phyloP scores from a whole-genome alignment of 2,329 filamentous ascomycete species.

The Diplodia mutila region DNA sequence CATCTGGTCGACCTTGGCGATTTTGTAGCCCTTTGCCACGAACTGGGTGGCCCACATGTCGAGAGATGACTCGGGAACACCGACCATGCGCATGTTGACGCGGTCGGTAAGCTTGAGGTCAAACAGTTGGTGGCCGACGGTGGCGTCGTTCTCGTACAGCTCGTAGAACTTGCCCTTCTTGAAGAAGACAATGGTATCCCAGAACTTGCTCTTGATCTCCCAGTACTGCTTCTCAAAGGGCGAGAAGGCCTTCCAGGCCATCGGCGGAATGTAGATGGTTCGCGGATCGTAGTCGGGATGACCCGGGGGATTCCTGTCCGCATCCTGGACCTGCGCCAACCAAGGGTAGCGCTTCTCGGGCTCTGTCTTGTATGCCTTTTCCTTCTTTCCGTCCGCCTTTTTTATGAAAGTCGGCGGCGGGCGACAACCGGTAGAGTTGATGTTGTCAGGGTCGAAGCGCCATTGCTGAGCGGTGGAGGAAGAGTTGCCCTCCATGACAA shows the following conservation, averaged over 20 bases:
- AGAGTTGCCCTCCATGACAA: constrained; percentile 51
- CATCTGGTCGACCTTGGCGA: constrained; percentile 94
- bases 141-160: constrained; percentile 96
- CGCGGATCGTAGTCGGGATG: constrained; percentile 90
- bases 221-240: constrained; percentile 98
- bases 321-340: constrained; percentile 84
- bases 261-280: constrained; percentile 85
- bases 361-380: constrained; percentile 78
- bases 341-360: constrained; percentile 87
- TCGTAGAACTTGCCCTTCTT: constrained; percentile 99
- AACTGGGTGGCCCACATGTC: constrained; percentile 98
- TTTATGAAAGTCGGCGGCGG: constrained; percentile 37
- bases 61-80: constrained; percentile 93
- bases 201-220: constrained; percentile 98
- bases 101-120: constrained; percentile 97
- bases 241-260: constrained; percentile 81
- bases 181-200: constrained; percentile 98
- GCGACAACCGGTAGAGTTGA: constrained; percentile 53
- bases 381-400: constrained; percentile 42
- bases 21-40: constrained; percentile 96
- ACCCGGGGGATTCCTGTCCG: constrained; percentile 75
- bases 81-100: constrained; percentile 99
- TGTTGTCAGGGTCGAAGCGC: constrained; percentile 70
- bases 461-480: constrained; percentile 81
- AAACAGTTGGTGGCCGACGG: constrained; percentile 93